Base-by-base conservation (phyloP, 495 filamentous ascomycete species). In the Bacidia rubella region DNA sequence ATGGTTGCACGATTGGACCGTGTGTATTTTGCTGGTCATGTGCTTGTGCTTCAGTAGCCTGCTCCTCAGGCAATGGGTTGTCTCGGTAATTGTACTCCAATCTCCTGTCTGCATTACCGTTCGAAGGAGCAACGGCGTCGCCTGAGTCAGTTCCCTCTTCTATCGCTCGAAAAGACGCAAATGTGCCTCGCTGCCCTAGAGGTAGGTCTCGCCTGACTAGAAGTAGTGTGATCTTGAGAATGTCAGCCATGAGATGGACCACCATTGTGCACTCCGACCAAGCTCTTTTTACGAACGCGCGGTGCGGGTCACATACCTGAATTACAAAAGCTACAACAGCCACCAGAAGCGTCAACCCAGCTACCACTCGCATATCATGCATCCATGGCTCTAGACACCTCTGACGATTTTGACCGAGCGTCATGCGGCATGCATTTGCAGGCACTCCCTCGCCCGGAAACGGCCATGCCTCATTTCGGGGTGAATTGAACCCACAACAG, bases 321-420 rank as follows among this genome's bases (percentile, higher is more conserved):
- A 66, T 10, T 26, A 63, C 24, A 38, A 66, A 66, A 0, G 57
- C 40, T 27, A 58, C 46, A 1, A 61, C 23, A 12, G 62, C 63
- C 29, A 66, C 59, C 3, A 66, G 46, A 17, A 67, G 50, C 9
- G 66, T 39, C 29, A 66, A 29, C 2, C 65, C 62, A 19, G 62
- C 65, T 51, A 54, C 59, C 2, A 58, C 39, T 51, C 63, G 62
- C 48, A 58, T 54, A 27, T 58, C 56, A n/a, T 57, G 32, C 29
- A 62, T 58, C 63, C 63, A 66, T 5, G 15, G 35, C 25, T 46
- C 60, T n/a, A 63, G 40, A 50, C 65, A 67, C 41, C 62, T 61
- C 5, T 35, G 7, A n/a, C 43, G 22, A 11, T 44, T 46, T 17
- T 62, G 54, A 0, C 48, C 38, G 47, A 54, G 64, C 1, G 48